Percentiles rank a stretch among this genome's conserved stretches.
These are phyloP conservation scores for Phaeosphaeria sp. DNA, from an alignment of 2,329 filamentous ascomycete species.

Conservation along the genomic window DNA sequence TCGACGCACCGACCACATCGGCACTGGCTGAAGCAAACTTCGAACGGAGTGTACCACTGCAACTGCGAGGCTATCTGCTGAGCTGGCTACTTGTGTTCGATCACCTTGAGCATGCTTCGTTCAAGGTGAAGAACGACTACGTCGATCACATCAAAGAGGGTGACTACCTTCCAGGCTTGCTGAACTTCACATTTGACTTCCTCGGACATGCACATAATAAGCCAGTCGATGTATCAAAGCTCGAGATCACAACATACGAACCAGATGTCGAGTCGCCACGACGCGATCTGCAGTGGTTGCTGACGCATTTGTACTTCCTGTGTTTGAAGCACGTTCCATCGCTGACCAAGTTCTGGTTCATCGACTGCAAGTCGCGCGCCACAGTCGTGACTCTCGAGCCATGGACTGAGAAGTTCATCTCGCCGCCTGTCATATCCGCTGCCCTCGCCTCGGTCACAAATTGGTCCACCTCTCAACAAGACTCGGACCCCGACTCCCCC, in stretches of 20 bases:
- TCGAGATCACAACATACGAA: conserved; percentile 73
- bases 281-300: conserved; percentile 79
- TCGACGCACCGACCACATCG: conserved; percentile 78
- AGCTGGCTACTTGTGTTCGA: conserved; percentile 93
- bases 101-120: conserved; percentile 77
- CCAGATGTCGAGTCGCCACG: conserved; percentile 67
- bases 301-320: conserved; percentile 86
- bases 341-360: conserved; percentile 83
- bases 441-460: conserved; percentile 71
- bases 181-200: conserved; percentile 84
- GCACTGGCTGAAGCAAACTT: conserved; percentile 70
- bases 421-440: conserved; percentile 70
- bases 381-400: conserved; percentile 79
- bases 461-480: conserved; percentile 63
- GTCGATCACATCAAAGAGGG: conserved; percentile 78
- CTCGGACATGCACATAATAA: conserved; percentile 79
- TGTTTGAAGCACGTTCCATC: conserved; percentile 78
- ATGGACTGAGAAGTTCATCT: conserved; percentile 88
- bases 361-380: conserved; percentile 78
- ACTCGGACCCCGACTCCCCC: conserved; percentile 54
- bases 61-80: conserved; percentile 80
- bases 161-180: conserved; percentile 70
- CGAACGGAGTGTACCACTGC: conserved; percentile 68
- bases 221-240: conserved; percentile 72
- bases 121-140: conserved; percentile 84